Base-by-base conservation (phyloP, 2,329 filamentous ascomycete species). In the Fusarium torreyae region DNA sequence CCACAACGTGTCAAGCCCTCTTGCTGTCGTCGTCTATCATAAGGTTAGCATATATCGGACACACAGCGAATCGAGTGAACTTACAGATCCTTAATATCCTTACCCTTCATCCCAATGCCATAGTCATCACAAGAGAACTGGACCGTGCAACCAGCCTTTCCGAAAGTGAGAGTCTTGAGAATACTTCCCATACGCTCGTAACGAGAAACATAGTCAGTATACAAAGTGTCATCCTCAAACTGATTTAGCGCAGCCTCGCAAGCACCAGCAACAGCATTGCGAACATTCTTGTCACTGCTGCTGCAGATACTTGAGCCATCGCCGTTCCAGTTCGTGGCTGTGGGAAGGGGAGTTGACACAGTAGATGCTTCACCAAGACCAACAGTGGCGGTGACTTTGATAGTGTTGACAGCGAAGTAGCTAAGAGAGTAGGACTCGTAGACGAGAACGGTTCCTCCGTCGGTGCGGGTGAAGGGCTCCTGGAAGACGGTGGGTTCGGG, bases 51-150 rank as follows among this genome's bases (percentile, higher is more conserved):
- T n/a, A 2, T 2, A 5, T 20, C 7, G 8, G 9, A 40, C 4
- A 4, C 5, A 8, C 0, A 13, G 1, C 7, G 0, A 1, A 14
- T 1, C 1, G 5, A 11, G 5, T 20, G 17, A 48, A 63, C 60
- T 63, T 63, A 63, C 60, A 63, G 31, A 7, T 48, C 38, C 20
- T 63, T 63, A 1, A 63, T 63, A 2, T 63, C 60, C 1, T 24
- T 63, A 6, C 60, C 60, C 43, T 63, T 63, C 60, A 63, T 63
- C 4, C 57, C 60, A 11, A 63, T 63, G 7, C 43, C 58, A 3
- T 63, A 63, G 6, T 63, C 60, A 14, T 63, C 58, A 5, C 60
- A 63, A 1, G 57, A 48, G 13, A 48, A 63, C n/a, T 63, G 60
- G 2, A 63, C 42, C 8, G 43, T 63, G 1, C 60, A 63, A 4